Conservation (phyloP, 2,329 filamentous ascomycete genomes). For the Diaporthe citrichinensis region DNA sequence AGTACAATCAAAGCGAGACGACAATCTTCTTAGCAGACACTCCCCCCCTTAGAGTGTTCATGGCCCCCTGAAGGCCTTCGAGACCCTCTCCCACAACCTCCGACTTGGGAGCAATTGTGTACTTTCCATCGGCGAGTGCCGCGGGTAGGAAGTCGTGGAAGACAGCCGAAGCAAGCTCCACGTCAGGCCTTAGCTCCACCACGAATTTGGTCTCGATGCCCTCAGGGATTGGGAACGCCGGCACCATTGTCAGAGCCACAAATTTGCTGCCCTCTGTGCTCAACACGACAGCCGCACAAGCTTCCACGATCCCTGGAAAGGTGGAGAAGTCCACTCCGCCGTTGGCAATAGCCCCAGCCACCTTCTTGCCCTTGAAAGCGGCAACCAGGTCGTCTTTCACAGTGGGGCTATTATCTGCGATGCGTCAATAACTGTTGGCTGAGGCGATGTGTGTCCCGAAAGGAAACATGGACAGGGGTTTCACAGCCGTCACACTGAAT, state of each 20-base stretch:
- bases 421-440: neutral
- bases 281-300: conserved; percentile 40
- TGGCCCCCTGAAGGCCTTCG: conserved; percentile 56
- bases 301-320: conserved; percentile 47
- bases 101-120: conserved; percentile 55
- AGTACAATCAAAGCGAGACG: conserved; percentile 43
- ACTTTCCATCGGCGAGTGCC: conserved; percentile 54
- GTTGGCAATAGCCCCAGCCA: conserved; percentile 51
- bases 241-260: conserved; percentile 48
- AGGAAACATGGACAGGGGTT: neutral
- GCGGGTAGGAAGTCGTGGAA: conserved; percentile 56
- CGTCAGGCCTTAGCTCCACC: conserved; percentile 47
- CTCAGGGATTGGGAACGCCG: conserved; percentile 45
- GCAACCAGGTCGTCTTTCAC: conserved; percentile 48
- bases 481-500: neutral
- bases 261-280: conserved; percentile 46
- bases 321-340: conserved; percentile 43
- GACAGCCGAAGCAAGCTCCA: conserved; percentile 49
- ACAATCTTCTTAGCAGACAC: conserved; percentile 60
- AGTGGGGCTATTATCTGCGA: conserved; percentile 43
- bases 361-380: conserved; percentile 48
- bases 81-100: conserved; percentile 57
- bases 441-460: no score
- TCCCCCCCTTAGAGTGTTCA: conserved; percentile 54
- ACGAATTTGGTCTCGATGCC: conserved; percentile 49